These are phyloP conservation scores for Nitzschia inconspicua DNA, from an alignment of 108 stramenopile species.

Conservation along the genomic window DNA sequence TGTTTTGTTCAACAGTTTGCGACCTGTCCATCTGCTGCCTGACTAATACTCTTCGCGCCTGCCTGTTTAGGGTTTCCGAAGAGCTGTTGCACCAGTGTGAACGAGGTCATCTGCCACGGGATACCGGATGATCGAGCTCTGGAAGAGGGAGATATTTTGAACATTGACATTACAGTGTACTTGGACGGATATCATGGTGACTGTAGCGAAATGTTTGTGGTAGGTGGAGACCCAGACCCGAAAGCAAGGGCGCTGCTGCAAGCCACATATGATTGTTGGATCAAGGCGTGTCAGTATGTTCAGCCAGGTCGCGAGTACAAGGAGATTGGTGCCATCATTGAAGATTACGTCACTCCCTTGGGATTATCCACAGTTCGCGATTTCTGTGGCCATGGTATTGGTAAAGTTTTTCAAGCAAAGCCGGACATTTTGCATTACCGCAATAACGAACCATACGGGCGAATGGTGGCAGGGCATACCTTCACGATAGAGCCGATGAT, in stretches of 20 bases:
- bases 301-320: constrained; percentile 83
- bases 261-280: constrained; percentile 83
- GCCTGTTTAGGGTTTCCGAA: constrained; percentile 98
- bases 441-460: constrained; percentile 75
- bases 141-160: constrained; percentile 90
- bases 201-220: constrained; percentile 95
- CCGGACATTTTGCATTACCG: constrained; percentile 95
- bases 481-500: constrained; percentile 99
- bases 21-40: constrained; percentile 94
- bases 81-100: constrained; percentile 94
- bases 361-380: constrained; percentile 76
- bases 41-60: no score
- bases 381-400: constrained; percentile 97
- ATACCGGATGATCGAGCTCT: constrained; percentile 92
- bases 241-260: constrained; percentile 67
- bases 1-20: constrained; percentile 19
- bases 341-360: constrained; percentile 56
- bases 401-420: constrained; percentile 85
- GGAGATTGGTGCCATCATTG: constrained; percentile 90
- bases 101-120: constrained; percentile 98
- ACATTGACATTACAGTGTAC: constrained; percentile 92
- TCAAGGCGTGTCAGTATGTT: constrained; percentile 65
- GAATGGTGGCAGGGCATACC: constrained; percentile 89
- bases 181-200: constrained; percentile 95
- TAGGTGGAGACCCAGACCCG: constrained; percentile 27